Percentiles rank a stretch among this genome's conserved stretches.
These are phyloP conservation scores for Lizanozyma gosingica DNA, from an alignment of 1,139 yeast genomes.

Conservation along the genomic window DNA sequence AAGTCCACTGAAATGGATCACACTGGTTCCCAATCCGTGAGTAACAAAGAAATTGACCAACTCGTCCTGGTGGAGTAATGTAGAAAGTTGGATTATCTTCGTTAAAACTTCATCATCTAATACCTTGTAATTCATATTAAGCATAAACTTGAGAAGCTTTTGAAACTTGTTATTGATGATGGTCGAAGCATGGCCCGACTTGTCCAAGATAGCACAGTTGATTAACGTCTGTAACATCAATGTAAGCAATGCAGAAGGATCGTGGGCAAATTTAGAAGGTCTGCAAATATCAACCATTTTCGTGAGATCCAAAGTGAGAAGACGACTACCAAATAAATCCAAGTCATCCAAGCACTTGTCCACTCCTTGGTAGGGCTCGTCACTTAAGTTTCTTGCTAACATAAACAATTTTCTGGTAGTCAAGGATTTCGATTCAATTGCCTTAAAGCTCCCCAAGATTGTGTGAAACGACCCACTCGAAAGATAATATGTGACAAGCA, in stretches of 20 bases:
- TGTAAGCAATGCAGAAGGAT: background rate
- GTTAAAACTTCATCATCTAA: background rate
- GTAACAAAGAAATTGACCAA: constrained; percentile 1
- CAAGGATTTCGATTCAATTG: background rate
- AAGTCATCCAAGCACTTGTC: background rate
- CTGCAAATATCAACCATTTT: background rate
- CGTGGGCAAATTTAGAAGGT: background rate
- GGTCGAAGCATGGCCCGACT: background rate
- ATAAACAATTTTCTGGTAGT: background rate
- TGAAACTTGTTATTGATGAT: background rate
- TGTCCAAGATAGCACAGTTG: background rate
- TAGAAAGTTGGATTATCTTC: background rate
- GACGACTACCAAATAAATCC: background rate
- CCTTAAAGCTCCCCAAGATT: background rate
- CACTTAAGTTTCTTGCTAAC: background rate
- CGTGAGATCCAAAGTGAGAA: background rate
- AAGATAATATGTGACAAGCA: background rate
- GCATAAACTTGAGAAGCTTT: background rate
- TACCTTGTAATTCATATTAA: background rate
- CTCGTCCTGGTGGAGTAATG: constrained; percentile 1
- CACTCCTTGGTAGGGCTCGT: background rate
- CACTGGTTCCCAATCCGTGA: constrained; percentile 4
- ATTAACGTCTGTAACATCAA: background rate
- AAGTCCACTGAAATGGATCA: constrained; percentile 4
- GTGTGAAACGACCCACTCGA: background rate